These are phyloP conservation scores for Pyricularia pennisetigena DNA, from an alignment of 2,329 filamentous ascomycete genomes.

Conservation along the genomic window DNA sequence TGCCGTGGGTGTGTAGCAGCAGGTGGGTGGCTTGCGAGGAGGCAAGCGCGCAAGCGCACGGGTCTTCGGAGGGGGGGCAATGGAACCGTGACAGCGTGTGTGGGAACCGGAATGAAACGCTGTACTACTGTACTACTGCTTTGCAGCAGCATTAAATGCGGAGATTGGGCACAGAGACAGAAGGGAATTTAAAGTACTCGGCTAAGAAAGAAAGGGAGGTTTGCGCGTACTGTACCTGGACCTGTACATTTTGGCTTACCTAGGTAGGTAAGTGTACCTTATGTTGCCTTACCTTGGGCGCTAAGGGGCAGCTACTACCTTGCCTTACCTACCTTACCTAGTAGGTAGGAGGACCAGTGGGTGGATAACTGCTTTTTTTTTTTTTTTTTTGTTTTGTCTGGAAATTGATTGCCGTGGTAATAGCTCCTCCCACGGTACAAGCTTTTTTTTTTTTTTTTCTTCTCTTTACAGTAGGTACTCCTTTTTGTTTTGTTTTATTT, in stretches of 20 bases:
- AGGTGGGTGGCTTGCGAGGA: background rate
- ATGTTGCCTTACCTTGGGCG: background rate
- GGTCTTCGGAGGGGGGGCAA: background rate
- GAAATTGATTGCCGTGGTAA: background rate
- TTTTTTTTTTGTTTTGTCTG: too few species aligned
- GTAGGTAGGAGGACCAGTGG: too few species aligned
- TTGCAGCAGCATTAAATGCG: background rate
- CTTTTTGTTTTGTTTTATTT: background rate
- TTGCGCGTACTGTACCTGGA: too few species aligned
- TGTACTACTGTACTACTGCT: background rate
- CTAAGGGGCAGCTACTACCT: background rate
- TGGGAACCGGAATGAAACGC: background rate
- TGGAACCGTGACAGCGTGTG: background rate
- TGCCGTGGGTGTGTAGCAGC: background rate
- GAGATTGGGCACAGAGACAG: background rate
- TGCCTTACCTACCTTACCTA: too few species aligned
- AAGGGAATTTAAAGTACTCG: background rate
- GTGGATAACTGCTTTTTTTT: too few species aligned
- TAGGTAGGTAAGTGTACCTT: background rate
- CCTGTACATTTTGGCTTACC: too few species aligned
- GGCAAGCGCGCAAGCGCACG: background rate
- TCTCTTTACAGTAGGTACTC: background rate
- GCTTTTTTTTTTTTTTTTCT: background rate
- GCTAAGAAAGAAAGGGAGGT: too few species aligned
- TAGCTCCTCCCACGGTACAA: background rate